A percentile compares a stretch with the other conserved stretches of the same genome.
Evolutionary conservation across 768 basidiomycete species (phyloP).

Genomic region (Termitomyces bulborhizus): DNA sequence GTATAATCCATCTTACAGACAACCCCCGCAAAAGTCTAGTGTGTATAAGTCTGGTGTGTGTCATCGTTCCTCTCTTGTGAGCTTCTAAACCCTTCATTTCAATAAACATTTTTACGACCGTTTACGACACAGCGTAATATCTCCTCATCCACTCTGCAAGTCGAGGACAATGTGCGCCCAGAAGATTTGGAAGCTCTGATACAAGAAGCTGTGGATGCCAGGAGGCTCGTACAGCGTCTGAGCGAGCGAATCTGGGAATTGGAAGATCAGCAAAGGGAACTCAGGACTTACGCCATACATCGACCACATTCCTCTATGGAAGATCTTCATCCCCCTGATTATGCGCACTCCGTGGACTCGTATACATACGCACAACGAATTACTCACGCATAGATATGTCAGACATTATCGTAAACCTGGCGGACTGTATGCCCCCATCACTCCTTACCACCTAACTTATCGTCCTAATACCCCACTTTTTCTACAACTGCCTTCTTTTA

Average conservation of each 20-base stretch:
- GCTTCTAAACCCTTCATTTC: background rate
- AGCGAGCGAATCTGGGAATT: slow-evolving; percentile 6
- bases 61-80: background rate
- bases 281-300: background rate
- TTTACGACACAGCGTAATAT: background rate
- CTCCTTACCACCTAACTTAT: background rate
- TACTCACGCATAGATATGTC: background rate
- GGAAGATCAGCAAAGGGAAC: slow-evolving; percentile 5
- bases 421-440: background rate
- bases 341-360: background rate
- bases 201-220: background rate
- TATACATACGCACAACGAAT: slow-evolving; percentile 4
- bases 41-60: slow-evolving; percentile 3
- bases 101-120: too few species aligned
- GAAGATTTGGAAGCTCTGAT: background rate
- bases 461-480: background rate
- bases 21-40: slow-evolving; percentile 8
- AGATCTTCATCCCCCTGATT: background rate
- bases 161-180: background rate
- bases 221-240: slow-evolving; percentile 1
- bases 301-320: background rate
- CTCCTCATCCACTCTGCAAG: background rate
- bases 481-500: background rate
- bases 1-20: background rate
- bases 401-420: background rate